A percentile compares a stretch with the other conserved stretches of the same genome.
phyloP scores from a whole-genome alignment of 495 filamentous ascomycete genomes.

The Hypoxylon fuscum region DNA sequence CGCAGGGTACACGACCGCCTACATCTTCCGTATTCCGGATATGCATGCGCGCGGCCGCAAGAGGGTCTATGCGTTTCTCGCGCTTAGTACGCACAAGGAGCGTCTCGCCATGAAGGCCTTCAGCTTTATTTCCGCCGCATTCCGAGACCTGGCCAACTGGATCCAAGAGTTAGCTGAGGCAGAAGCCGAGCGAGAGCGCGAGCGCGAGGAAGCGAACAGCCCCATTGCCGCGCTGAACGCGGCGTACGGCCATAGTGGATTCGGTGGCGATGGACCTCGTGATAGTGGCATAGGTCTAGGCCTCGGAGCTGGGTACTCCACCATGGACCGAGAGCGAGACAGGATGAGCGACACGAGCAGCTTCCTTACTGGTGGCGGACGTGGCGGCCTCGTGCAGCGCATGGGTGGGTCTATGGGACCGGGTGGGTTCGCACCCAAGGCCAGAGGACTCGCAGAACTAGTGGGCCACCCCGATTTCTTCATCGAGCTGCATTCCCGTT shows the following conservation, averaged over 20 bases:
- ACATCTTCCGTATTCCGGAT: slow-evolving; percentile 89
- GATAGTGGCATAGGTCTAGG: slow-evolving; percentile 45
- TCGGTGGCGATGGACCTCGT: slow-evolving; percentile 38
- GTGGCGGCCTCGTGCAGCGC: slow-evolving; percentile 49
- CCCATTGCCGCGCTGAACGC: slow-evolving; percentile 47
- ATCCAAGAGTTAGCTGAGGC: slow-evolving; percentile 69
- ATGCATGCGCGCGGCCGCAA: slow-evolving; percentile 86
- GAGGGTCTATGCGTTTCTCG: slow-evolving; percentile 87
- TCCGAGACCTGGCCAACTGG: slow-evolving; percentile 77
- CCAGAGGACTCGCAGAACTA: slow-evolving; percentile 83
- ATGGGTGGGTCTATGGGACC: slow-evolving; percentile 49
- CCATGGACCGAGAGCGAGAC: slow-evolving; percentile 35
- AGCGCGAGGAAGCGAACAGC: slow-evolving; percentile 50
- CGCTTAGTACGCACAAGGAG: slow-evolving; percentile 76
- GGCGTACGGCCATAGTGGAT: slow-evolving; percentile 41
- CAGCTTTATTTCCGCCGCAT: slow-evolving; percentile 75
- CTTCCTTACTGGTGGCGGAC: slow-evolving; percentile 54
- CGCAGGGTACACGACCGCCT: slow-evolving; percentile 90
- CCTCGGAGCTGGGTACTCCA: slow-evolving; percentile 42
- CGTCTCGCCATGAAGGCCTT: slow-evolving; percentile 78
- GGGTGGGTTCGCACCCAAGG: slow-evolving; percentile 63
- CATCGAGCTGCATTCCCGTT: slow-evolving; percentile 81
- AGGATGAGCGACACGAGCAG: slow-evolving; percentile 47
- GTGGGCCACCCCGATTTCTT: slow-evolving; percentile 89
- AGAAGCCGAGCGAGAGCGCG: slow-evolving; percentile 70